phyloP scores from a whole-genome alignment of 2,329 filamentous ascomycete genomes.

The Daldinia sp. region DNA sequence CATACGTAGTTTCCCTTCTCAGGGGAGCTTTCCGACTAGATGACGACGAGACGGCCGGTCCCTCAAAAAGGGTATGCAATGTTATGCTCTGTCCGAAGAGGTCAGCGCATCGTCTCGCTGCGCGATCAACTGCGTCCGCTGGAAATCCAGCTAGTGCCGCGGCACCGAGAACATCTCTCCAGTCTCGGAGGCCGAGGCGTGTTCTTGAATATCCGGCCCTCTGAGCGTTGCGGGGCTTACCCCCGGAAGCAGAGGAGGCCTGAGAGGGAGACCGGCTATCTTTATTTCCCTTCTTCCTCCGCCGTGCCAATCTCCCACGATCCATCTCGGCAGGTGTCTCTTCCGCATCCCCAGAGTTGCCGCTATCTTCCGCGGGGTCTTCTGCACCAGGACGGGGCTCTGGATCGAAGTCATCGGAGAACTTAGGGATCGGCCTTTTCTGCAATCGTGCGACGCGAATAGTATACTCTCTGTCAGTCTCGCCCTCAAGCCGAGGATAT shows the following conservation, averaged over 20 bases:
- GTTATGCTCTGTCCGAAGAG: constrained; percentile 81
- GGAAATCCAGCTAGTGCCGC: constrained; percentile 81
- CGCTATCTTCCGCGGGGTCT: constrained; percentile 29
- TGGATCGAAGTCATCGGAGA: constrained; percentile 33
- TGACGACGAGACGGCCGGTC: constrained; percentile 50
- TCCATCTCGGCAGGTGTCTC: constrained; percentile 16
- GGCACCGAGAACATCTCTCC: constrained; percentile 85
- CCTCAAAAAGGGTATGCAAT: constrained; percentile 64
- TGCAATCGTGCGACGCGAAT: constrained; percentile 60
- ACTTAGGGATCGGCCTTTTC: constrained; percentile 52
- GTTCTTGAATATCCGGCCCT: not conserved
- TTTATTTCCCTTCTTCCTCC: constrained; percentile 11
- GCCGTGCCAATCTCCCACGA: constrained; percentile 5
- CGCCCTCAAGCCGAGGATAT: constrained; percentile 57
- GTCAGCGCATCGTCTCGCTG: constrained; percentile 78
- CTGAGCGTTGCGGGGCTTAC: not conserved
- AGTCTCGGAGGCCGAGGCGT: constrained; percentile 71
- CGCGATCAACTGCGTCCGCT: constrained; percentile 71
- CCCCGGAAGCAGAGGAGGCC: constrained; percentile 20
- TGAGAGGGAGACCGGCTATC: constrained; percentile 17
- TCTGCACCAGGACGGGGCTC: constrained; percentile 40
- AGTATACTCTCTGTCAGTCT: constrained; percentile 61
- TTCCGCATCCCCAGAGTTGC: constrained; percentile 46
- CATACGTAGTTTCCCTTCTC: constrained; percentile 44
- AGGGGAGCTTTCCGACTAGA: constrained; percentile 30